Evolutionary conservation across 176 grass and related monocot species (phyloP), one percentile per base, ranked within the genome.

Genomic region (Cocos nucifera): DNA sequence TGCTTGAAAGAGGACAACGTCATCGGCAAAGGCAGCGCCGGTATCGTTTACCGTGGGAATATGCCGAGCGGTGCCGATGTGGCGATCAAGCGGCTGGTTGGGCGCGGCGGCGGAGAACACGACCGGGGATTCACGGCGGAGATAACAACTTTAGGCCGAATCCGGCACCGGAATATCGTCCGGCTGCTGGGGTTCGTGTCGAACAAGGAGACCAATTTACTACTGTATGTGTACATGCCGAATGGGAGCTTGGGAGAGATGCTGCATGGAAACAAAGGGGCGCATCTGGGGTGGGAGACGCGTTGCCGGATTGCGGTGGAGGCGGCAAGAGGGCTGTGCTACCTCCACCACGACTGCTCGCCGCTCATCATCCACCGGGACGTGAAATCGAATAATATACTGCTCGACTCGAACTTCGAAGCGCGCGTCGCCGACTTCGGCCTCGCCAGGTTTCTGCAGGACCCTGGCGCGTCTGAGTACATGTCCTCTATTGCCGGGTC

Each of bases 391-490:
- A 89, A 95, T 73, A 95, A 95, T 70, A 95, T 95, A 61, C 73
- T 95, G 6, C 90, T 95, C 50, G 90, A 90, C 66, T 85, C 87
- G 1, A 81, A 17, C 0, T 91, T 96, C 57, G 83, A 90, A 75
- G 92, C 92, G 3, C 86, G 90, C 71, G 86, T 97, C 50, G 92
- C 86, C 19, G 92, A 97, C 69, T 97, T 97, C 16, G 92, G 92
- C 53, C 87, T 97, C 10, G 92, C 92, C 25, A 97, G 91, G 80
- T 90, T 88, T 70, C 62, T 97, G 16, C 70, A 63, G 21, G 54
- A 77, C 50, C 53, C 53, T 0, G 63, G 59, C 4, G 80, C 75
- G 3, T 97, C 93, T 5, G 87, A 88, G 72, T 98, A 81, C 84
- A 88, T 91, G 78, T 91, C 87, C 0, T 75, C 93, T 59, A 83